These are phyloP conservation scores for Alloteropsis semialata DNA, from an alignment of 176 grass and related monocot genomes.

Conservation along the genomic window DNA sequence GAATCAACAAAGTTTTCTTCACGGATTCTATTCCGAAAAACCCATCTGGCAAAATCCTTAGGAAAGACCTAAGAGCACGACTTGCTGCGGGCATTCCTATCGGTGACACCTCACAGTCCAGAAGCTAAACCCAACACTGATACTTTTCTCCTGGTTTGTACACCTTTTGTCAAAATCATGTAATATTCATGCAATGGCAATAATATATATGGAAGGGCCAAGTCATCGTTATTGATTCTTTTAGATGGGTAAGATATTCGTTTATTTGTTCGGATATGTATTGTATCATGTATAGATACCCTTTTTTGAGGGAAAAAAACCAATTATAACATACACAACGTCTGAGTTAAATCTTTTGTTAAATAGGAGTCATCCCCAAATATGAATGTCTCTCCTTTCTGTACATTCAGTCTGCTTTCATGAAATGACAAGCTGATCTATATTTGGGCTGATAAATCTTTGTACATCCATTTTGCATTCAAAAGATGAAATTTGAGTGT, in stretches of 20 bases:
- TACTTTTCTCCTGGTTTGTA: neutral
- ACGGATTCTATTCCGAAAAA: slow-evolving; percentile 72
- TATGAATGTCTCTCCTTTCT: neutral
- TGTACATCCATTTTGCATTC: neutral
- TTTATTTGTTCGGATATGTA: slow-evolving; percentile 36
- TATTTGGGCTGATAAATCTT: neutral
- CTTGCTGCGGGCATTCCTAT: slow-evolving; percentile 46
- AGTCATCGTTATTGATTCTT: slow-evolving; percentile 41
- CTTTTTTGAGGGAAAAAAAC: slow-evolving; percentile 36
- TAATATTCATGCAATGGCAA: slow-evolving; percentile 41
- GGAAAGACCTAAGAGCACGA: slow-evolving; percentile 88
- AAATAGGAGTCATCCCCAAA: neutral
- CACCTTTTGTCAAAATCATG: slow-evolving; percentile 30
- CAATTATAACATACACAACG: slow-evolving; percentile 43
- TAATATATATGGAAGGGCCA: slow-evolving; percentile 38
- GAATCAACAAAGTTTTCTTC: slow-evolving; percentile 85
- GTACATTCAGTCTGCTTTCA: neutral
- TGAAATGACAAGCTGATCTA: neutral
- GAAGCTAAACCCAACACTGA: slow-evolving; percentile 16
- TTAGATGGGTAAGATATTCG: slow-evolving; percentile 50
- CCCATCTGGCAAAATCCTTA: slow-evolving; percentile 84
- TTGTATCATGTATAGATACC: slow-evolving; percentile 55
- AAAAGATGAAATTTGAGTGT: neutral
- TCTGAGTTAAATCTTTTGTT: slow-evolving; percentile 20
- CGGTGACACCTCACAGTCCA: neutral